Conservation (phyloP, 129 eudicot species). For the Gnaphalium uliginosum region DNA sequence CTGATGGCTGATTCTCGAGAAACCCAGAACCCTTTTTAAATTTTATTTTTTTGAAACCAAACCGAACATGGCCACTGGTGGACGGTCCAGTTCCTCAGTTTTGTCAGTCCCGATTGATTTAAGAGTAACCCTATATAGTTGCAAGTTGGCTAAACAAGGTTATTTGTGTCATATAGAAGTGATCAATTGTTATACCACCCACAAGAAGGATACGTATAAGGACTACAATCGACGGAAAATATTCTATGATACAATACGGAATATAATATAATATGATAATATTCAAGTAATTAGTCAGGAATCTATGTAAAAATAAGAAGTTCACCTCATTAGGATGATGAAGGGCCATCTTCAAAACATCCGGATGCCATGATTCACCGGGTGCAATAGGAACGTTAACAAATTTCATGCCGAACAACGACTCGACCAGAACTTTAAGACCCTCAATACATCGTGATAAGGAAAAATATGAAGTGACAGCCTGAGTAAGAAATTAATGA, state of each 20-base stretch:
- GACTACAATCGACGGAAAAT: neutral
- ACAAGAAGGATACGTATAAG: slow-evolving; percentile 6
- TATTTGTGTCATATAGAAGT: neutral
- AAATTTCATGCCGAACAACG: slow-evolving; percentile 72
- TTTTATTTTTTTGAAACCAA: neutral
- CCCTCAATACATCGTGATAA: slow-evolving; percentile 88
- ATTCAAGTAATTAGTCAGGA: neutral
- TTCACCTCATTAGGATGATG: slow-evolving; percentile 88
- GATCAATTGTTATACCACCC: neutral
- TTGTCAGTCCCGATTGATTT: neutral
- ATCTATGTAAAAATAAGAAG: slow-evolving; percentile 17
- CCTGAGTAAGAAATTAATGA: slow-evolving; percentile 43
- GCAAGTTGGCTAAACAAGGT: neutral
- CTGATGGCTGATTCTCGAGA: neutral
- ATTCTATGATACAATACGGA: slow-evolving; percentile 1
- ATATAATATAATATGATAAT: neutral
- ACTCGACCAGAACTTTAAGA: slow-evolving; percentile 70
- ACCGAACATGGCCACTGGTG: neutral
- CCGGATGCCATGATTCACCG: slow-evolving; percentile 98
- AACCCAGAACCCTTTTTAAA: neutral
- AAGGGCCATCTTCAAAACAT: slow-evolving; percentile 82
- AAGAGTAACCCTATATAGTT: neutral
- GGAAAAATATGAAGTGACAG: slow-evolving; percentile 73
- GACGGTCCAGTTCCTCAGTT: neutral
- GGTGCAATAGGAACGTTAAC: slow-evolving; percentile 60